Evolutionary conservation across 2,329 filamentous ascomycete genomes (phyloP).

Genomic region (Botrytis pseudocinerea): DNA sequence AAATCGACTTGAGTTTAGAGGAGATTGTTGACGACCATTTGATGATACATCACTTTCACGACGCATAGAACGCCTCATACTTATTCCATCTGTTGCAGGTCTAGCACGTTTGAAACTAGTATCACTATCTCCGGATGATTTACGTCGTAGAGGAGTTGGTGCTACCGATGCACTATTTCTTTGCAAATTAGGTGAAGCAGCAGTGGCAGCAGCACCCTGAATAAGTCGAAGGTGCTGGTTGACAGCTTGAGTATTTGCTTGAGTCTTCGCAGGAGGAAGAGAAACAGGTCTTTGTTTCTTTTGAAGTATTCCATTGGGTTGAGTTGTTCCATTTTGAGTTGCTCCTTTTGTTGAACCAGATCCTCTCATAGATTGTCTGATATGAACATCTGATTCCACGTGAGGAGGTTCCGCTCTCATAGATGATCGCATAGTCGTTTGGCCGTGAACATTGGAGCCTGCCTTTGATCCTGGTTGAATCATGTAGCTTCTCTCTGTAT

Average conservation of each 20-base stretch:
- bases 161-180: conserved; percentile 20
- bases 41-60: conserved; percentile 39
- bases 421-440: conserved; percentile 47
- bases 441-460: conserved; percentile 35
- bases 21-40: conserved; percentile 40
- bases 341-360: conserved; percentile 32
- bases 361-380: conserved; percentile 39
- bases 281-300: conserved; percentile 42
- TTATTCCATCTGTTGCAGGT: conserved; percentile 51
- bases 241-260: conserved; percentile 28
- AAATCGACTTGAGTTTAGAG: conserved; percentile 58
- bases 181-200: conserved; percentile 24
- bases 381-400: conserved; percentile 34
- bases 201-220: conserved; percentile 31
- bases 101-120: conserved; percentile 78
- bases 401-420: conserved; percentile 45
- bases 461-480: conserved; percentile 42
- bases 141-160: conserved; percentile 49
- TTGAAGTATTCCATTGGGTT: conserved; percentile 39
- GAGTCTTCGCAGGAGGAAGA: conserved; percentile 28
- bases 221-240: conserved; percentile 32
- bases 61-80: conserved; percentile 76
- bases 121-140: conserved; percentile 66
- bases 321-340: conserved; percentile 30
- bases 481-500: conserved; percentile 43